Evolutionary conservation across 345 rosid genomes (phyloP), one percentile per base, ranked within the genome.

Genomic region (Populus deltoides): DNA sequence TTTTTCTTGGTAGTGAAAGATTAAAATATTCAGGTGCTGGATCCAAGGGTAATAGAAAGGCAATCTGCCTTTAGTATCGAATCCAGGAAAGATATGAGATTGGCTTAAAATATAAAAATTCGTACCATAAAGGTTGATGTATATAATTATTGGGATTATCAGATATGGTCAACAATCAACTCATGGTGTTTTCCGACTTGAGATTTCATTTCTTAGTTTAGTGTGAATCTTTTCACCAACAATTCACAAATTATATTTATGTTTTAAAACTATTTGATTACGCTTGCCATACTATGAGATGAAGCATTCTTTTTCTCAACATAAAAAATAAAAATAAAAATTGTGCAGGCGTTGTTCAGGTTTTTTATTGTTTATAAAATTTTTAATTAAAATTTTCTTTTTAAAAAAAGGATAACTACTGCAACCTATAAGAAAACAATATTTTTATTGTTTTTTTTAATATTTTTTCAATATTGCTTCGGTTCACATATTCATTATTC

Each of bases 21-120:
- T 51, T 72, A 72, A 53, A 47, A 51, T 72, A 53, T 31, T 51
- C 13, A 18, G 10, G 65, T 33, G 15, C 9, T 72, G 1, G 27
- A 27, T 27, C 75, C 45, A 33, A 33, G 65, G 75, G 33, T 72
- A 31, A 15, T 51, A 71, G 65, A 51, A 33, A 72, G 45, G 65
- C 1, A 72, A 72, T 51, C 43, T 33, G 36, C n/a, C 53, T 11
- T 47, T 4, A 47, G 61, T 7, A 53, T 13, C 29, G 31, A 72
- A 72, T 51, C 45, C 24, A 72, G 43, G 27, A 72, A 72, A 51
- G 75, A 72, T 72, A 18, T 53, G 65, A 53, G 75, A 72, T 31
- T 51, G 43, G 75, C 59, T 72, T 33, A 53, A 33, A 51, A 18
- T 72, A 13, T 53, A 45, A 43, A 43, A 24, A 70, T 25, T 70